Evolutionary conservation across 2,329 filamentous ascomycete species (phyloP).

Genomic region (Venturia effusa): DNA sequence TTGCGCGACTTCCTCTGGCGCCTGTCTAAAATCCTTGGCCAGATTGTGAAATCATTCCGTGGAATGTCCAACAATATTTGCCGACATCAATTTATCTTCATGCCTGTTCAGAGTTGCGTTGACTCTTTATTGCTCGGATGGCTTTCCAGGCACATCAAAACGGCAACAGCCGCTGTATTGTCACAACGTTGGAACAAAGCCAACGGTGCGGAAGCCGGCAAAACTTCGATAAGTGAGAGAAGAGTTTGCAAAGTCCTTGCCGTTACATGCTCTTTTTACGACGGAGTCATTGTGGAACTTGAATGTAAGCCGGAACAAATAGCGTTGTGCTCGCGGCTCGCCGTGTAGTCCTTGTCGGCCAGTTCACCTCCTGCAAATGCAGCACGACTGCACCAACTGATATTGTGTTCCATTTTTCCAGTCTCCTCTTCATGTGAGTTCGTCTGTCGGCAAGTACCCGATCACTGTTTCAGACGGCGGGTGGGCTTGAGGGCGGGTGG

Average conservation of each 20-base stretch:
- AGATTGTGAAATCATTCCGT: background rate
- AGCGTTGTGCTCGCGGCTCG: conserved; percentile 1
- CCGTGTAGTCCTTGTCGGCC: background rate
- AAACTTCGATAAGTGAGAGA: background rate
- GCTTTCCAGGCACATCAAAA: background rate
- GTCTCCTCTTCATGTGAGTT: background rate
- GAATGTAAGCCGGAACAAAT: background rate
- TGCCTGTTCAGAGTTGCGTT: background rate
- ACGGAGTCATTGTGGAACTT: background rate
- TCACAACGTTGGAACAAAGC: background rate
- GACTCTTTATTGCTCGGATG: background rate
- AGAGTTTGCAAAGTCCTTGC: background rate
- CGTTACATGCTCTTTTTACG: background rate
- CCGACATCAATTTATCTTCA: background rate
- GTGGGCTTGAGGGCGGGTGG: background rate
- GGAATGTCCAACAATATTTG: background rate
- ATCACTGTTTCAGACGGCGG: background rate
- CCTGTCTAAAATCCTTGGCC: background rate
- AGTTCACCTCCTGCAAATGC: background rate
- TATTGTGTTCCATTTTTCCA: background rate
- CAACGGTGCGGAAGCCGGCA: background rate
- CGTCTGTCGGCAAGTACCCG: background rate
- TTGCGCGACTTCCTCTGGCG: background rate
- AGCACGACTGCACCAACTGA: background rate
- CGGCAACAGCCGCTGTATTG: background rate